Evolutionary conservation across 2,329 filamentous ascomycete genomes (phyloP).

Genomic region (Fusarium transvaalense): DNA sequence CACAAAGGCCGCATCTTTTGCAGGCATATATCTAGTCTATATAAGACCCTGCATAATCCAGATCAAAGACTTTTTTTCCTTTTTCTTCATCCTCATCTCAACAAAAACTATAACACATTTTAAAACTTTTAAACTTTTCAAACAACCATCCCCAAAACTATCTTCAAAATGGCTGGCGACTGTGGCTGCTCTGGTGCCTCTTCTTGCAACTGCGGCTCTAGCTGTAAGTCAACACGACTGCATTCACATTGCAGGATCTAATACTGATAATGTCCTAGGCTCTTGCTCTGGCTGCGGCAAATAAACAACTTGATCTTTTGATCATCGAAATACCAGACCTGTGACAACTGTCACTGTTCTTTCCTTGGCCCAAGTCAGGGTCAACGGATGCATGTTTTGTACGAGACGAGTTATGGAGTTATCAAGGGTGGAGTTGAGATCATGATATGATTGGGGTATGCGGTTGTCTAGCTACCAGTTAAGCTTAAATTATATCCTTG

Average conservation of each 20-base stretch:
- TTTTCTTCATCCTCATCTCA: constrained; percentile 17
- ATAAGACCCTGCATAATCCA: constrained; percentile 44
- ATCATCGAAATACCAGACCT: constrained; percentile 27
- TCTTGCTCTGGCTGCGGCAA: constrained; percentile 51
- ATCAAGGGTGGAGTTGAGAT: constrained; percentile 16
- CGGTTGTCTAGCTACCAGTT: constrained; percentile 37
- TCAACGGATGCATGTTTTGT: constrained; percentile 5
- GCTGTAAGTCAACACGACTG: constrained; percentile 48
- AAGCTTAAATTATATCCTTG: constrained; percentile 2
- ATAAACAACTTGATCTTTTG: constrained; percentile 35
- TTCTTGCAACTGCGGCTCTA: constrained; percentile 55
- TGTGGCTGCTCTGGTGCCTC: constrained; percentile 54
- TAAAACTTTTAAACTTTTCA: not conserved
- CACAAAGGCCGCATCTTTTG: constrained; percentile 37
- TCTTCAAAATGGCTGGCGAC: constrained; percentile 54
- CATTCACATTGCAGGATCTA: not conserved
- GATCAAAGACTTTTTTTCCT: not conserved
- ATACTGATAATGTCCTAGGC: constrained; percentile 48
- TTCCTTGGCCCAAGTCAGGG: constrained; percentile 5
- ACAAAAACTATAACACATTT: constrained; percentile 1
- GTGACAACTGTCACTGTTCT: constrained; percentile 38
- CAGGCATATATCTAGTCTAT: constrained; percentile 32
- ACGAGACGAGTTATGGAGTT: constrained; percentile 13
- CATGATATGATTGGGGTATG: constrained; percentile 32
- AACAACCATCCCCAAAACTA: constrained; percentile 28